Base-by-base conservation (phyloP, 1,139 yeast species). In the Candida labiduridarum region DNA sequence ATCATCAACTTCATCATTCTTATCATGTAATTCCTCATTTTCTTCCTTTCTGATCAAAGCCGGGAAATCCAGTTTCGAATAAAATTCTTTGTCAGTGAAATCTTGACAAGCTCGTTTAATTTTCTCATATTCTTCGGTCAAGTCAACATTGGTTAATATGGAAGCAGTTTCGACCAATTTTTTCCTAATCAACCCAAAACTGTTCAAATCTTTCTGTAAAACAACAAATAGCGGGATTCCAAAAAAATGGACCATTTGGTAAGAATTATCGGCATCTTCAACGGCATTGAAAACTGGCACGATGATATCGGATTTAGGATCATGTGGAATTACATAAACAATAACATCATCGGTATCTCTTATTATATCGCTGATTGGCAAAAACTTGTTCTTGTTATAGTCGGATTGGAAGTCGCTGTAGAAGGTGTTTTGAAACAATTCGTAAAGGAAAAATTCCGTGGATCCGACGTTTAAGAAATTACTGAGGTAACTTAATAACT, bases 191-290 rank as follows among this genome's bases (percentile, higher is more conserved):
- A 65, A 60, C 2, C 85, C 85, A 61, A 80, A 83, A 45, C 76
- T 68, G 19, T 52, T 54, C 11, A 81, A 75, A 5, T 71, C 85
- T 11, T 71, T 72, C 4, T 78, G 67, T 25, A 89, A 62, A 0
- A 84, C 78, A 38, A 90, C 73, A 60, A 90, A 86, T 58, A 89
- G 82, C 1, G 98, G 97, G 2, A 86, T 66, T 1, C 91, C 95
- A 68, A 89, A 87, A 2, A 68, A 58, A 50, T 69, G 71, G 3
- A 61, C 63, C 27, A 72, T 56, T 25, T 69, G 67, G 55, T 76
- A 75, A 1, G 78, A 70, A 49, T 55, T 67, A 60, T 60, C 79
- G 49, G 58, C 73, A 49, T 79, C 81, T 14, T 74, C 68, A 1
- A 74, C 74, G 1, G 85, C 76, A 61, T 79, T 85, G 51, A 84